A percentile compares a stretch with the other conserved stretches of the same genome.
Conservation (phyloP, 2,329 filamentous ascomycete species). For the Botrytis sinoallii region DNA sequence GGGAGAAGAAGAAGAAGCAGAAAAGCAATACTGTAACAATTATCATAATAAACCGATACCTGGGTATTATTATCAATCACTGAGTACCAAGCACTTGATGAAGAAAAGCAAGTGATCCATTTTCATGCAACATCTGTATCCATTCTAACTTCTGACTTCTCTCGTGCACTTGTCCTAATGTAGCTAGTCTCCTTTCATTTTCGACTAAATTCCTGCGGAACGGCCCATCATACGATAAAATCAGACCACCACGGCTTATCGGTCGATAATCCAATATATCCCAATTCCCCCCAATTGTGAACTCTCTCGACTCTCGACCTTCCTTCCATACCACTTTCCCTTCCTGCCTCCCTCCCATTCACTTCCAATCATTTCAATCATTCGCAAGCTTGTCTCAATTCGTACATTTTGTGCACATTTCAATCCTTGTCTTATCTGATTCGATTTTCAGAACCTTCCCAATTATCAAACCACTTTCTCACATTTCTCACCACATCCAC, state of each 20-base stretch:
- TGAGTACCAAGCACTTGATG: background rate
- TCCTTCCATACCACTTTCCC: background rate
- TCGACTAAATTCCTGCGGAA: background rate
- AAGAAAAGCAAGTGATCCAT: background rate
- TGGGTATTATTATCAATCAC: background rate
- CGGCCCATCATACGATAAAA: conserved; percentile 13
- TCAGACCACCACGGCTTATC: conserved; percentile 6
- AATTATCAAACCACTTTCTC: conserved; percentile 13
- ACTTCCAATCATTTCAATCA: background rate
- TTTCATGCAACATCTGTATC: background rate
- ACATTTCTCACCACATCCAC: background rate
- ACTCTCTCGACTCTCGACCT: no score
- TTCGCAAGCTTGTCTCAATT: background rate
- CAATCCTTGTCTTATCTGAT: background rate
- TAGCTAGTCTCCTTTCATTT: background rate
- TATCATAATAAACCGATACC: background rate
- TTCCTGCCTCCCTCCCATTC: background rate
- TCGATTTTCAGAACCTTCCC: background rate
- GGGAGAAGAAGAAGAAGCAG: background rate
- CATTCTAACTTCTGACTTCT: background rate
- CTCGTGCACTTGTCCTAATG: background rate
- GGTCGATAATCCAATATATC: background rate
- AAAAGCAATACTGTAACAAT: background rate
- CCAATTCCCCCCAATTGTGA: background rate
- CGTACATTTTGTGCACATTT: background rate